phyloP scores from a whole-genome alignment of 1,284 basidiomycete genomes.

The Leccinum pachyderme region DNA sequence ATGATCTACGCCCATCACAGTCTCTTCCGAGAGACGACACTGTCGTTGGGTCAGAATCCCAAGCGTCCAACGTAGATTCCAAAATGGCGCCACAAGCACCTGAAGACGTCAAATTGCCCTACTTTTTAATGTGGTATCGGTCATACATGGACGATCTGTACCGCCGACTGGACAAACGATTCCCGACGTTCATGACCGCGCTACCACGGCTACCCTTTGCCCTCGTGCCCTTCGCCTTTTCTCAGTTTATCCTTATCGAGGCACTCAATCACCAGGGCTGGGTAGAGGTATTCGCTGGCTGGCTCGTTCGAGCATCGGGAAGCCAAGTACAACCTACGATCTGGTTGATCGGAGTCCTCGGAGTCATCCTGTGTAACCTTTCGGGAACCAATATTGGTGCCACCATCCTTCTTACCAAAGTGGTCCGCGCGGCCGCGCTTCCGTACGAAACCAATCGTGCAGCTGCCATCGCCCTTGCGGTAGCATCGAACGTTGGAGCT shows the following conservation, averaged over 20 bases:
- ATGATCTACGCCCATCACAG: background rate
- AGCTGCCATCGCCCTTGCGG: constrained; percentile 62
- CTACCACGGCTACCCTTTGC: constrained; percentile 74
- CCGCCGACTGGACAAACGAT: constrained; percentile 38
- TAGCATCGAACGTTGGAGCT: constrained; percentile 90
- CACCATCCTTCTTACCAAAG: constrained; percentile 82
- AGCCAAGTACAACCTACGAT: constrained; percentile 49
- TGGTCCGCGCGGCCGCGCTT: constrained; percentile 36
- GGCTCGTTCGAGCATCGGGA: constrained; percentile 54
- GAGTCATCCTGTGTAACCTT: constrained; percentile 83
- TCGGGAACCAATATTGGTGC: constrained; percentile 96
- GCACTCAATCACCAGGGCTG: constrained; percentile 85
- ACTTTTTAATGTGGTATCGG: constrained; percentile 15
- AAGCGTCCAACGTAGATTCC: background rate
- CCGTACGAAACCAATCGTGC: constrained; percentile 31
- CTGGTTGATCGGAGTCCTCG: constrained; percentile 58
- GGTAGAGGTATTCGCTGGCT: constrained; percentile 82
- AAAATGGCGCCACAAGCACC: background rate
- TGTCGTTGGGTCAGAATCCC: background rate
- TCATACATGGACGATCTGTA: constrained; percentile 23
- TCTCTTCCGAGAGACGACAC: constrained; percentile 10
- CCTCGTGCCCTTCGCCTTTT: constrained; percentile 90
- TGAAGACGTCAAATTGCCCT: background rate
- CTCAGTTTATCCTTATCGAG: constrained; percentile 94
- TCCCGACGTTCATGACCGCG: constrained; percentile 76